Conservation (phyloP, 257 asterid species). For the Solanum piurae region DNA sequence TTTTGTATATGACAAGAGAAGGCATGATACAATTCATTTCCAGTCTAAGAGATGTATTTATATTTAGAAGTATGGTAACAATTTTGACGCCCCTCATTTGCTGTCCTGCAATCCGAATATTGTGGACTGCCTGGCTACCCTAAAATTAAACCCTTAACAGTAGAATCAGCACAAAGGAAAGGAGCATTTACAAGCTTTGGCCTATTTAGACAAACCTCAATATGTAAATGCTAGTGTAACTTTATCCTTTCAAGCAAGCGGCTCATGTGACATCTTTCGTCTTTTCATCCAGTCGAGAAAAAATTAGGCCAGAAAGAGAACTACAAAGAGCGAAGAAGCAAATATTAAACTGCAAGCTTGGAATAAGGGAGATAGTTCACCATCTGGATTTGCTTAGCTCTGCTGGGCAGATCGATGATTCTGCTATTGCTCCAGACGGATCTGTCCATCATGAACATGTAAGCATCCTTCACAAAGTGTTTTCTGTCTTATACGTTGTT, state of each 20-base stretch:
- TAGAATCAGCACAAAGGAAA: background rate
- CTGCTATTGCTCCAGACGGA: conserved; percentile 77
- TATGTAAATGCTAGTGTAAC: background rate
- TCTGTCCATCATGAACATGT: conserved; percentile 92
- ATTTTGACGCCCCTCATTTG: background rate
- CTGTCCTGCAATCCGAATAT: background rate
- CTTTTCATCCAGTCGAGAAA: conserved; percentile 66
- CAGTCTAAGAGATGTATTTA: background rate
- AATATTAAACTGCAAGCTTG: conserved; percentile 81
- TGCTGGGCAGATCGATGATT: conserved; percentile 53
- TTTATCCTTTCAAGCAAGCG: background rate
- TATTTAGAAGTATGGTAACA: background rate
- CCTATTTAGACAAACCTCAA: background rate
- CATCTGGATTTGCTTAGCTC: conserved; percentile 81
- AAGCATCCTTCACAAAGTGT: conserved; percentile 6
- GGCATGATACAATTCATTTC: background rate
- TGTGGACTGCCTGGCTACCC: background rate
- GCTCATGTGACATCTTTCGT: conserved; percentile 6
- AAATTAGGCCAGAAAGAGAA: conserved; percentile 85
- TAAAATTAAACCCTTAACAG: background rate
- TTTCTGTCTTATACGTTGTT: background rate
- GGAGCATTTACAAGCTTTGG: background rate
- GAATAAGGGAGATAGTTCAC: conserved; percentile 86
- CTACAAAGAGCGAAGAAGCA: conserved; percentile 74
- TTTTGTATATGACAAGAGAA: background rate